Evolutionary conservation across 306 rosid species (phyloP).

Genomic region (Prunus mira): DNA sequence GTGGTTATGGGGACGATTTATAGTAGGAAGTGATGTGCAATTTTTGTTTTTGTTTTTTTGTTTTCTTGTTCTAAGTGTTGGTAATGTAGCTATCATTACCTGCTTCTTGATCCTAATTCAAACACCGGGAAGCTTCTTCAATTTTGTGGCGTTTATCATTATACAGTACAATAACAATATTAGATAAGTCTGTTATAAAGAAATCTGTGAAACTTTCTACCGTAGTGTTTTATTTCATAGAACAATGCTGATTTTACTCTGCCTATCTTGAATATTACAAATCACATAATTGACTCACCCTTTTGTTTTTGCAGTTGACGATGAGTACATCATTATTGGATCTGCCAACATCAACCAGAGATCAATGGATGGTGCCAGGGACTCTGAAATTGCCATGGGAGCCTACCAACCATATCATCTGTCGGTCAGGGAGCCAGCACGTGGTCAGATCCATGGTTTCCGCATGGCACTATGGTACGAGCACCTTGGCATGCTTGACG

Average conservation of each 20-base stretch:
- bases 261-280: neutral
- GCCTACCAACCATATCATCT: slow-evolving; percentile 46
- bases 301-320: slow-evolving; percentile 33
- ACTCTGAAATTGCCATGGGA: slow-evolving; percentile 57
- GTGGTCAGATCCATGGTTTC: slow-evolving; percentile 54
- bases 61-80: neutral
- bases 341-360: slow-evolving; percentile 57
- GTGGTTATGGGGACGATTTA: neutral
- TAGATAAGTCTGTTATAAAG: neutral
- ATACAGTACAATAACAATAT: neutral
- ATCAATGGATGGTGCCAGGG: slow-evolving; percentile 52
- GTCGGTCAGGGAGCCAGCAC: slow-evolving; percentile 38
- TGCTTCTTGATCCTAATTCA: neutral
- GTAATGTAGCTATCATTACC: neutral
- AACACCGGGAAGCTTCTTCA: neutral
- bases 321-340: slow-evolving; percentile 54
- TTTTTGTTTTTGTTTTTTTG: too few species aligned
- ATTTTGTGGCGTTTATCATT: neutral
- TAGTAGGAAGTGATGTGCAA: neutral
- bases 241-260: neutral
- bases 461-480: slow-evolving; percentile 48
- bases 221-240: neutral
- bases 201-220: neutral
- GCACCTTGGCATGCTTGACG: slow-evolving; percentile 49
- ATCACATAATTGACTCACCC: neutral